Evolutionary conservation across 148 eudicot genomes (phyloP).

Genomic region (Rhododendron molle): DNA sequence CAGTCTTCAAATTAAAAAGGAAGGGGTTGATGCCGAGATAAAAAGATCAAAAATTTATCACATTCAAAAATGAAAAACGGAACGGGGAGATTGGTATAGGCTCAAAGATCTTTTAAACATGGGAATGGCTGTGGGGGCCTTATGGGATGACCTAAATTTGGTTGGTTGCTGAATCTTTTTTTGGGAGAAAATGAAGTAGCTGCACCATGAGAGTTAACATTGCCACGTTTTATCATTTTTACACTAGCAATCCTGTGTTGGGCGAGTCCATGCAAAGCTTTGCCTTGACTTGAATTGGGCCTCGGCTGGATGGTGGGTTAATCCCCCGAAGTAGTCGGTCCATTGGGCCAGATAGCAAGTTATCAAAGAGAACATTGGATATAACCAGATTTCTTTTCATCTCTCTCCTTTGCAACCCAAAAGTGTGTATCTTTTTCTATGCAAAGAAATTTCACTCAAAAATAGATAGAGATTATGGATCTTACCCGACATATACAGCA

Average conservation of each 20-base stretch:
- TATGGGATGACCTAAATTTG: neutral
- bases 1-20: neutral
- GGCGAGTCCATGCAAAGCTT: neutral
- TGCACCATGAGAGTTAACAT: neutral
- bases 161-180: neutral
- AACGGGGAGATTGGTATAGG: neutral
- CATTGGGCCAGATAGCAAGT: neutral
- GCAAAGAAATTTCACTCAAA: neutral
- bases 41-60: neutral
- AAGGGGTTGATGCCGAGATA: neutral
- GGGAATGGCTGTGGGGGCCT: neutral
- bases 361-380: neutral
- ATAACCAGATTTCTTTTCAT: neutral
- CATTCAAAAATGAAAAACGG: neutral
- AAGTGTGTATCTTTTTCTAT: neutral
- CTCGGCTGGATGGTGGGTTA: neutral
- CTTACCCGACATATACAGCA: conserved; percentile 66
- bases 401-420: neutral
- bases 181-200: neutral
- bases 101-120: neutral
- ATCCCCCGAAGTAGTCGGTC: neutral
- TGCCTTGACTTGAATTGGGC: neutral
- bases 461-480: neutral
- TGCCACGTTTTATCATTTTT: neutral
- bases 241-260: neutral